A percentile compares a stretch with the other conserved stretches of the same genome.
Conservation (phyloP, 805 yeast species). For the Ogataea saltuana region DNA sequence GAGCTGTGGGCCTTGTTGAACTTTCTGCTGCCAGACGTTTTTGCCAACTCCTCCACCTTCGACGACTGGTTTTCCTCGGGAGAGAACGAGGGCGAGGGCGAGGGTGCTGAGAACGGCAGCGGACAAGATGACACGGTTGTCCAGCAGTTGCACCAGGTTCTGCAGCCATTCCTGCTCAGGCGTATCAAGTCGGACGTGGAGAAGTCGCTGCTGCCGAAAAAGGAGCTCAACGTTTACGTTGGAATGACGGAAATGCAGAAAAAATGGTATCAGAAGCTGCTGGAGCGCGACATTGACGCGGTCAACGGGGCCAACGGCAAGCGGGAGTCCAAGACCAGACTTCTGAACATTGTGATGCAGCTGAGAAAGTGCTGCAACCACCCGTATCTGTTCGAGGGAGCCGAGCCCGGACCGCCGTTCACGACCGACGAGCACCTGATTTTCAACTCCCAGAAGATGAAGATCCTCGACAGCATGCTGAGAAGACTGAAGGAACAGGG, state of each 20-base stretch:
- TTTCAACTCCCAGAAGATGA: slow-evolving; percentile 69
- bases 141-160: slow-evolving; percentile 70
- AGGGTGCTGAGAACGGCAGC: slow-evolving; percentile 33
- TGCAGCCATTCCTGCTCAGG: slow-evolving; percentile 73
- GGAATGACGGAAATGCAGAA: slow-evolving; percentile 80
- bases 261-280: slow-evolving; percentile 71
- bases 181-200: slow-evolving; percentile 83
- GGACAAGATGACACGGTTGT: slow-evolving; percentile 44
- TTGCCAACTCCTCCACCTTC: slow-evolving; percentile 69
- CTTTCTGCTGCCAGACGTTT: slow-evolving; percentile 76
- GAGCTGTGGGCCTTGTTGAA: slow-evolving; percentile 82
- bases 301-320: slow-evolving; percentile 81
- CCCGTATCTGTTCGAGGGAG: slow-evolving; percentile 83
- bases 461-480: slow-evolving; percentile 66
- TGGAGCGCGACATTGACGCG: slow-evolving; percentile 82
- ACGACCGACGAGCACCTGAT: slow-evolving; percentile 84
- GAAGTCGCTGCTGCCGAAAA: slow-evolving; percentile 71
- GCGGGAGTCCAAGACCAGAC: slow-evolving; percentile 72
- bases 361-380: slow-evolving; percentile 83
- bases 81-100: slow-evolving; percentile 28
- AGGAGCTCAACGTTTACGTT: slow-evolving; percentile 71
- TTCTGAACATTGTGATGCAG: slow-evolving; percentile 81
- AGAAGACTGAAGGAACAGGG: slow-evolving; percentile 66
- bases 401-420: slow-evolving; percentile 87
- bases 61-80: slow-evolving; percentile 69